Evolutionary conservation across 2,329 filamentous ascomycete species (phyloP).

Genomic region (Aspergillus japonicus): DNA sequence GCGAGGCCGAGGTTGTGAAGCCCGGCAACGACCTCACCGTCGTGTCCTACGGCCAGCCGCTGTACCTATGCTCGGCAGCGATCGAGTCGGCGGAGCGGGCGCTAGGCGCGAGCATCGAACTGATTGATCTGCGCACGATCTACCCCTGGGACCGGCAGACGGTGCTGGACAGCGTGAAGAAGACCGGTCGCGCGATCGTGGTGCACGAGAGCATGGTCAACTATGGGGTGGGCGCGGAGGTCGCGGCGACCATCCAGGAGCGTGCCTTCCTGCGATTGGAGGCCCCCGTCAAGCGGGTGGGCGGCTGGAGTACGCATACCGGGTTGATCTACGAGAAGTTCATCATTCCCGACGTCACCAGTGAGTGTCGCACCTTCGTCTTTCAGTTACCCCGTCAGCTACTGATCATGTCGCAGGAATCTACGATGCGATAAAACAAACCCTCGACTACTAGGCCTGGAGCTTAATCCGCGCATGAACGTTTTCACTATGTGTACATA

Average conservation of each 20-base stretch:
- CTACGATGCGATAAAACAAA: constrained; percentile 68
- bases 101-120: constrained; percentile 72
- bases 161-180: constrained; percentile 76
- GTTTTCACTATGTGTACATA: not conserved
- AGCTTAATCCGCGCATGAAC: not conserved
- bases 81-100: constrained; percentile 74
- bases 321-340: constrained; percentile 77
- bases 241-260: constrained; percentile 85
- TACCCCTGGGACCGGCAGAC: constrained; percentile 89
- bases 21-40: constrained; percentile 77
- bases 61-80: constrained; percentile 79
- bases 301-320: constrained; percentile 85
- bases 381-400: constrained; percentile 2
- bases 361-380: constrained; percentile 56
- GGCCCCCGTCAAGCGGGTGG: constrained; percentile 79
- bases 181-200: constrained; percentile 81
- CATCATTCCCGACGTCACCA: constrained; percentile 79
- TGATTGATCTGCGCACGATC: constrained; percentile 83
- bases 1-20: constrained; percentile 81
- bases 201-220: constrained; percentile 94
- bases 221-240: constrained; percentile 82
- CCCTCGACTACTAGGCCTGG: constrained; percentile 59
- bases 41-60: constrained; percentile 82
- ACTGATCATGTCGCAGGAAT: constrained; percentile 52
- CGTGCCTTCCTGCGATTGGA: constrained; percentile 81